Evolutionary conservation across 148 eudicot species (phyloP).

Genomic region (Vaccinium vitisidaea): DNA sequence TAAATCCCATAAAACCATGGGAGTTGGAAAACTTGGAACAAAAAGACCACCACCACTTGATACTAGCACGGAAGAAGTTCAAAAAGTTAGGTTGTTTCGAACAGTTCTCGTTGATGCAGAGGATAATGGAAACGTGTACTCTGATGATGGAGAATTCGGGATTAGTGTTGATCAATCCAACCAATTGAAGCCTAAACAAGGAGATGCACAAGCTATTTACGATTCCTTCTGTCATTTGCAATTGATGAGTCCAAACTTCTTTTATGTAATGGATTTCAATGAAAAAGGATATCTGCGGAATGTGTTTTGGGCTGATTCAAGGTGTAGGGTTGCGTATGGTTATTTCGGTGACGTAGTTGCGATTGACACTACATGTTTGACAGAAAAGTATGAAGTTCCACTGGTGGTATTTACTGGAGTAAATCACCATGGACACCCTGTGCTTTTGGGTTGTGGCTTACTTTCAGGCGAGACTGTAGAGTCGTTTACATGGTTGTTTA

Average conservation of each 20-base stretch:
- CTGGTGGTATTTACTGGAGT: slow-evolving; percentile 33
- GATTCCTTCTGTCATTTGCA: slow-evolving; percentile 23
- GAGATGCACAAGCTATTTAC: slow-evolving; percentile 33
- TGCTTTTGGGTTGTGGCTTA: slow-evolving; percentile 36
- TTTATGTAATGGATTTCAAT: slow-evolving; percentile 36
- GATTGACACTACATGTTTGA: slow-evolving; percentile 29
- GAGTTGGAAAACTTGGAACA: slow-evolving; percentile 18
- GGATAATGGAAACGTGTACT: slow-evolving; percentile 20
- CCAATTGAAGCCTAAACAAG: slow-evolving; percentile 31
- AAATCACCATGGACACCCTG: slow-evolving; percentile 37
- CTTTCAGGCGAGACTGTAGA: slow-evolving; percentile 25
- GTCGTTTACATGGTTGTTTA: slow-evolving; percentile 32
- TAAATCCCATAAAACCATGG: slow-evolving; percentile 30
- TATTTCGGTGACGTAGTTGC: slow-evolving; percentile 35
- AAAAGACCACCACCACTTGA: slow-evolving; percentile 25
- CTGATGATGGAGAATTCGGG: slow-evolving; percentile 27
- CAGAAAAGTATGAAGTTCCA: slow-evolving; percentile 31
- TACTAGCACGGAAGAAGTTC: slow-evolving; percentile 21
- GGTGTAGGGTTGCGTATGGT: slow-evolving; percentile 28
- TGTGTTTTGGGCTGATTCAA: slow-evolving; percentile 39
- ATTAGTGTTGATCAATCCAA: slow-evolving; percentile 16
- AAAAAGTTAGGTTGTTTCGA: slow-evolving; percentile 34
- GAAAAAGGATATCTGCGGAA: slow-evolving; percentile 35
- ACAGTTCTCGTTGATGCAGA: slow-evolving; percentile 29
- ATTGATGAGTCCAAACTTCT: slow-evolving; percentile 30